A percentile compares a stretch with the other conserved stretches of the same genome.
These are phyloP conservation scores for Trypanosomatidae sp. DNA, from an alignment of 208 protist genomes.

Conservation along the genomic window DNA sequence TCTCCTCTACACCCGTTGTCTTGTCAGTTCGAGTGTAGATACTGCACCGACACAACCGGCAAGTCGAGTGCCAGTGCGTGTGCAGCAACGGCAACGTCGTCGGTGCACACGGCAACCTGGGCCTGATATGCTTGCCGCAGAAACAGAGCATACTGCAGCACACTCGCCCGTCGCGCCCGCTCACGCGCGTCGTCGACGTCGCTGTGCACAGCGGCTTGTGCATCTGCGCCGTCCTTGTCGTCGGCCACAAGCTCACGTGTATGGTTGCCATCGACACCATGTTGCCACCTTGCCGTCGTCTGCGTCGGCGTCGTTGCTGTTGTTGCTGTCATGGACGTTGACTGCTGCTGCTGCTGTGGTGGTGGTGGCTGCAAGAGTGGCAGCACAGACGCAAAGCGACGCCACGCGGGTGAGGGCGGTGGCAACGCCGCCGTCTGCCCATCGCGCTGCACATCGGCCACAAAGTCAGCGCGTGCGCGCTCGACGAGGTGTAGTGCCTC, in stretches of 20 bases:
- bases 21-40: no score
- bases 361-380: conserved; percentile 7
- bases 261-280: no score
- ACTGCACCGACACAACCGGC: conserved; percentile 26
- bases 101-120: conserved; percentile 44
- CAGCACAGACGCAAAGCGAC: conserved; percentile 15
- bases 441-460: conserved; percentile 43
- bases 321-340: no score
- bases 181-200: conserved; percentile 29
- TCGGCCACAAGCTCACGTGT: no score
- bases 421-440: conserved; percentile 28
- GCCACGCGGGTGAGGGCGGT: conserved; percentile 12
- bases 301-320: no score
- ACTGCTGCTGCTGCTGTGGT: no score
- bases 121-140: conserved; percentile 13
- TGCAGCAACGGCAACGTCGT: conserved; percentile 48
- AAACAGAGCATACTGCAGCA: conserved; percentile 32
- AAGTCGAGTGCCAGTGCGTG: conserved; percentile 46
- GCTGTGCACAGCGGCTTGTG: no score
- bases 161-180: conserved; percentile 14
- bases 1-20: no score
- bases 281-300: no score
- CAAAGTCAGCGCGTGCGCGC: conserved; percentile 33
- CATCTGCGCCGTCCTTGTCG: no score
- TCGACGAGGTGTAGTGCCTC: conserved; percentile 36